Conservation (phyloP, 163 green algal species). For the Coccomyxa subellipsoidea region DNA sequence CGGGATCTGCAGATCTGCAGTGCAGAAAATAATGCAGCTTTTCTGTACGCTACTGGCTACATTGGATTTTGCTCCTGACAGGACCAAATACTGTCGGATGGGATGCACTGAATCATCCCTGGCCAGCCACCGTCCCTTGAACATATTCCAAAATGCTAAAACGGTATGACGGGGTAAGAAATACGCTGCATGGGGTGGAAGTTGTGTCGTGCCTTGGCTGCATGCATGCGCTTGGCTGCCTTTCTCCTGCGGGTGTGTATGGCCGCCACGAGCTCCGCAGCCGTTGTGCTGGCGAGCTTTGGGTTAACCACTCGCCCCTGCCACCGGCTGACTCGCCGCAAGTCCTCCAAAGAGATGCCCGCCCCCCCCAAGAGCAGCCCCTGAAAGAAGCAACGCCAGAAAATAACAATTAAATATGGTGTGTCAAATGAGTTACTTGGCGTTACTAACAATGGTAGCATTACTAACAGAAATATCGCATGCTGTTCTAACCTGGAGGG, state of each 20-base stretch:
- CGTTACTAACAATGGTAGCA: too few relatives aligned
- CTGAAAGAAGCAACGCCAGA: not conserved
- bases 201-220: not conserved
- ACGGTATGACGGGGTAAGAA: not conserved
- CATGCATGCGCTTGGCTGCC: not conserved
- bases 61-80: too few relatives aligned
- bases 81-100: too few relatives aligned
- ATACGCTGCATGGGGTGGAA: too few relatives aligned
- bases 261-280: not conserved
- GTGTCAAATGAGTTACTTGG: too few relatives aligned
- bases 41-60: too few relatives aligned
- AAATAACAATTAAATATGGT: too few relatives aligned
- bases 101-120: too few relatives aligned
- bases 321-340: not conserved
- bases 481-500: too few relatives aligned
- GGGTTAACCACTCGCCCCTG: not conserved
- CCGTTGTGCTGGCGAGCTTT: not conserved
- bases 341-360: not conserved
- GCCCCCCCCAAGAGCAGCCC: not conserved
- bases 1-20: not conserved
- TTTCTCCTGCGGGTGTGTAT: not conserved
- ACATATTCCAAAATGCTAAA: not conserved
- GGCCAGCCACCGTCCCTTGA: not conserved
- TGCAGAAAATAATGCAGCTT: too few relatives aligned
- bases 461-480: too few relatives aligned